These are phyloP conservation scores for Cercospora berteroae DNA, from an alignment of 2,329 filamentous ascomycete genomes.

Conservation along the genomic window DNA sequence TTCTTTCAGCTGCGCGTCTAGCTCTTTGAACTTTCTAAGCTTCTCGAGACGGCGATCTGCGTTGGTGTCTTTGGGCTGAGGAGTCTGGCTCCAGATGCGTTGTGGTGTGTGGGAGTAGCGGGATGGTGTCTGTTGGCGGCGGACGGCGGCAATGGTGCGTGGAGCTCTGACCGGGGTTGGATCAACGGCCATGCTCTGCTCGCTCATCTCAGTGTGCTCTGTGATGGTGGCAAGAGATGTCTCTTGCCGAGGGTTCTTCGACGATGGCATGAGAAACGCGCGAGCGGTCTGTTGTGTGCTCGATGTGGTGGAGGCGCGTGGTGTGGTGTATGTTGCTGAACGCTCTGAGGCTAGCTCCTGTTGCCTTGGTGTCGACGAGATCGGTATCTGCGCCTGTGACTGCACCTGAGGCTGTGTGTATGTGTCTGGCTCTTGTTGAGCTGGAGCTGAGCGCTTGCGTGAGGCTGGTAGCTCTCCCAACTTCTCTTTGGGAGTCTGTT, in stretches of 20 bases:
- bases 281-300: conserved; percentile 6
- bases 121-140: conserved; percentile 14
- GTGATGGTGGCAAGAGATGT: conserved; percentile 27
- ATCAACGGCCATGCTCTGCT: conserved; percentile 11
- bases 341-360: conserved; percentile 2
- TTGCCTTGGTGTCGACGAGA: neutral
- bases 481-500: conserved; percentile 9
- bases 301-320: conserved; percentile 5
- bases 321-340: conserved; percentile 11
- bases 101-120: conserved; percentile 8
- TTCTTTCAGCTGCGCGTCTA: conserved; percentile 25
- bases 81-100: conserved; percentile 17
- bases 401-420: conserved; percentile 6
- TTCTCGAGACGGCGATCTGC: conserved; percentile 33
- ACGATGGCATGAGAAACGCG: conserved; percentile 1
- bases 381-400: neutral
- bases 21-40: conserved; percentile 24
- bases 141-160: conserved; percentile 10
- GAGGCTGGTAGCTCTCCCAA: conserved; percentile 24
- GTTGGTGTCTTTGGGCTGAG: conserved; percentile 28
- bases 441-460: conserved; percentile 29
- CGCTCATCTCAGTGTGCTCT: conserved; percentile 28
- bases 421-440: conserved; percentile 17
- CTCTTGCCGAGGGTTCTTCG: conserved; percentile 7
- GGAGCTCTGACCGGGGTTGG: conserved; percentile 17